Evolutionary conservation across 2,329 filamentous ascomycete genomes (phyloP).

Genomic region (Celoporthe dispersa): DNA sequence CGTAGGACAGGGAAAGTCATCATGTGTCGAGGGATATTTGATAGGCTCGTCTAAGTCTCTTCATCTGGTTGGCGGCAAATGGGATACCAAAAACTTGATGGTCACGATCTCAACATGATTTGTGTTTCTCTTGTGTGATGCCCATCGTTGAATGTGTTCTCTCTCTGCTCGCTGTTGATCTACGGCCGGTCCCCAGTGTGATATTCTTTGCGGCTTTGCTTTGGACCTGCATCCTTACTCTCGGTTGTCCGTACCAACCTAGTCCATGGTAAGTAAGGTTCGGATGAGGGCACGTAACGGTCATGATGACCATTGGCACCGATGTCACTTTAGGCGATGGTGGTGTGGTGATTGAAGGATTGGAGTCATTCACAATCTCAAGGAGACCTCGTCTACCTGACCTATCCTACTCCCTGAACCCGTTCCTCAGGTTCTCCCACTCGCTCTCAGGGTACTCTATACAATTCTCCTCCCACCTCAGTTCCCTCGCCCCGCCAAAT

Average conservation of each 20-base stretch:
- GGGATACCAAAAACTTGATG: slow-evolving; percentile 22
- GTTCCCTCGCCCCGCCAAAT: slow-evolving; percentile 55
- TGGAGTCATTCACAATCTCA: neutral
- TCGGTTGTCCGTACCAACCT: too few species aligned
- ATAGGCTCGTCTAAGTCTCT: slow-evolving; percentile 24
- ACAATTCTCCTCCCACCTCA: slow-evolving; percentile 63
- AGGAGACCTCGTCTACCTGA: neutral
- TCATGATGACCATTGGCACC: neutral
- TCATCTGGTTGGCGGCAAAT: slow-evolving; percentile 24
- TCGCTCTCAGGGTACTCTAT: slow-evolving; percentile 67
- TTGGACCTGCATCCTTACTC: neutral
- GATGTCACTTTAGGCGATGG: neutral
- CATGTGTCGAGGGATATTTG: slow-evolving; percentile 17
- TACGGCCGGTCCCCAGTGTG: too few species aligned
- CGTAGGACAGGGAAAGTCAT: slow-evolving; percentile 9
- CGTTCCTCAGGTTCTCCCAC: slow-evolving; percentile 70
- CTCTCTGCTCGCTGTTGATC: too few species aligned
- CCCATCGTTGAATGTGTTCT: neutral
- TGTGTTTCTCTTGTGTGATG: neutral
- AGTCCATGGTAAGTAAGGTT: too few species aligned
- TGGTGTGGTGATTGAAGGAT: slow-evolving; percentile 19
- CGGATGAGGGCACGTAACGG: neutral
- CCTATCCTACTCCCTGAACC: slow-evolving; percentile 52
- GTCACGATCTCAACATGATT: slow-evolving; percentile 21
- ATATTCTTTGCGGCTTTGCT: too few species aligned